A percentile compares a stretch with the other conserved stretches of the same genome.
phyloP scores from a whole-genome alignment of 129 eudicot species.

The Calendula officinalis region DNA sequence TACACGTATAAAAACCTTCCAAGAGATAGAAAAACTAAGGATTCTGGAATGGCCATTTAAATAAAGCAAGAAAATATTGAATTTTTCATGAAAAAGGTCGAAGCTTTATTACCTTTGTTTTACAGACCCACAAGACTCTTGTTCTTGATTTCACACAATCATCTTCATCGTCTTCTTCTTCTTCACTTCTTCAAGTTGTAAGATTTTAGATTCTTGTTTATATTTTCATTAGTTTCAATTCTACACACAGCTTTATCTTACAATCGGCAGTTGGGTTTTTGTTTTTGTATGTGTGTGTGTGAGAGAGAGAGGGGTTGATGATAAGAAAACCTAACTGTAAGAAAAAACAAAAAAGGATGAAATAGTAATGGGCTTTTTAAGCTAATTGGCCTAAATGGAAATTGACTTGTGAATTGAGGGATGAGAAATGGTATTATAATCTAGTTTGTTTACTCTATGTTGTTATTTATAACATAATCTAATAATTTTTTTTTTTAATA shows the following conservation, averaged over 20 bases:
- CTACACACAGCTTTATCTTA: constrained; percentile 6
- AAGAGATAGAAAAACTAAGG: background rate
- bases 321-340: background rate
- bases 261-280: constrained; percentile 13
- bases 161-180: constrained; percentile 14
- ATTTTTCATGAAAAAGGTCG: constrained; percentile 33
- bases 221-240: constrained; percentile 2
- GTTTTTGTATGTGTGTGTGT: constrained; percentile 1
- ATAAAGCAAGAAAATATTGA: constrained; percentile 11
- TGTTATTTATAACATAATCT: no score
- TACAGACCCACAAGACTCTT: constrained; percentile 38
- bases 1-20: background rate
- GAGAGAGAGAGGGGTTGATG: constrained; percentile 3
- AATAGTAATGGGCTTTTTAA: constrained; percentile 24
- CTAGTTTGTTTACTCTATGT: no score
- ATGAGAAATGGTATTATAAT: no score
- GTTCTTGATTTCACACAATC: constrained; percentile 15
- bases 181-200: background rate
- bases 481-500: no score
- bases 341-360: constrained; percentile 14
- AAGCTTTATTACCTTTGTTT: constrained; percentile 37
- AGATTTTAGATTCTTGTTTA: constrained; percentile 5
- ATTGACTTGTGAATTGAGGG: background rate
- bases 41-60: background rate
- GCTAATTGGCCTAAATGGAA: background rate